Evolutionary conservation across 225 moss, liverwort and hornwort genomes (phyloP), one percentile per base, ranked within the genome.

Genomic region (Marchantia polymorpha): DNA sequence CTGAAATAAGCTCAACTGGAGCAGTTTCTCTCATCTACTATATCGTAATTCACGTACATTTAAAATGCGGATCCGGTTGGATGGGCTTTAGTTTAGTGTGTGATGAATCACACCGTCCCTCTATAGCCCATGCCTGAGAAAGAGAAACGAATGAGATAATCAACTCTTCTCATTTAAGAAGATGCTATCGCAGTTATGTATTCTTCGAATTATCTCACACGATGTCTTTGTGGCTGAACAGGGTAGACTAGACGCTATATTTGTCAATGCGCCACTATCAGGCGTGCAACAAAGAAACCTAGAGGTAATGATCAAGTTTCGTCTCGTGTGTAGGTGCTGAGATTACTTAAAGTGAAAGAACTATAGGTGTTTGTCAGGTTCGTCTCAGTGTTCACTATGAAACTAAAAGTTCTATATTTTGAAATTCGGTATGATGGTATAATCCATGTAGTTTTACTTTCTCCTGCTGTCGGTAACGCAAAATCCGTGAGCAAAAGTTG

Each of bases 221-320:
- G 49, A 20, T 69, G 20, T 49, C 31, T 49, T 49, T 50, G 49
- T 71, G 39, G 39, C 5, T 39, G 49, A 70, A 67, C 76, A 86
- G 64, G 69, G 81, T 31, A 74, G 56, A 68, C 83, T 95, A 51
- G 95, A 95, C 88, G 95, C 93, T 55, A 75, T 95, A 11, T 95
- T 93, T 81, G 93, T 95, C 31, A 95, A 95, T 86, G 85, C 89
- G 73, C 88, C 88, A 59, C 86, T 95, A 8, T 90, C 95, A 27
- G 95, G 93, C 55, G 84, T 95, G 80, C 95, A 95, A 63, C 95
- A 93, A 72, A 89, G 95, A 63, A 95, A 91, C 77, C 87, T 95
- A 14, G 95, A 95, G 94, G 94, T 88, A 82, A 13, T 65, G 27
- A 67, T 12, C 49, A 74, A 4, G 30, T 59, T 58, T 46, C 13